Evolutionary conservation across 2,329 filamentous ascomycete genomes (phyloP).

Genomic region (Botrytis byssoidea): DNA sequence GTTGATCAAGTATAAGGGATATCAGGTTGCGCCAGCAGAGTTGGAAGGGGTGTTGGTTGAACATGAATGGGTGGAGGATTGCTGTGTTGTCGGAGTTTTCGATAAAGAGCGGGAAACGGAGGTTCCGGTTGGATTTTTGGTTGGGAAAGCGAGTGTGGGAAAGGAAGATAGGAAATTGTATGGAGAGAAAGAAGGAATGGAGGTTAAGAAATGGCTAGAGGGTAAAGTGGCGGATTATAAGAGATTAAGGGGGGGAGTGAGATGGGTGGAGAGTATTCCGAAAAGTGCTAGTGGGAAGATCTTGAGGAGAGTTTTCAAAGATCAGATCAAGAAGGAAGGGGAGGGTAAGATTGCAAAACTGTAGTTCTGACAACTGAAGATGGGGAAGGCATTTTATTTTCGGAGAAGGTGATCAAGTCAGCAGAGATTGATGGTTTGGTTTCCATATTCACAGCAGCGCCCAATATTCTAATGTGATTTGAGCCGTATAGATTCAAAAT

Average conservation of each 20-base stretch:
- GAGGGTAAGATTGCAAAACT: slow-evolving; percentile 29
- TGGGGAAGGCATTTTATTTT: not conserved
- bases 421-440: not conserved
- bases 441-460: not conserved
- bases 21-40: slow-evolving; percentile 66
- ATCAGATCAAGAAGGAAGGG: slow-evolving; percentile 48
- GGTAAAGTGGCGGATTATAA: slow-evolving; percentile 49
- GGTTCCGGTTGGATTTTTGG: slow-evolving; percentile 65
- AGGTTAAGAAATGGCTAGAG: slow-evolving; percentile 45
- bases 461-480: not conserved
- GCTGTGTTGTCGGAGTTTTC: slow-evolving; percentile 60
- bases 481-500: not conserved
- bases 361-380: not conserved
- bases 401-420: not conserved
- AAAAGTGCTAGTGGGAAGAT: slow-evolving; percentile 52
- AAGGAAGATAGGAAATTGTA: slow-evolving; percentile 28
- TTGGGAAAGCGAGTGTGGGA: slow-evolving; percentile 39
- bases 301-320: slow-evolving; percentile 33
- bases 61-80: slow-evolving; percentile 50
- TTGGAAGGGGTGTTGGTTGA: slow-evolving; percentile 50
- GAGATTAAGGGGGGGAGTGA: slow-evolving; percentile 47
- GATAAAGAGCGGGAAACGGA: slow-evolving; percentile 62
- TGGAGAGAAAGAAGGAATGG: slow-evolving; percentile 17
- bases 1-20: slow-evolving; percentile 61
- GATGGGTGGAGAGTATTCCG: slow-evolving; percentile 50